These are phyloP conservation scores for Olyra latifolia DNA, from an alignment of 176 grass and related monocot genomes.

Conservation along the genomic window DNA sequence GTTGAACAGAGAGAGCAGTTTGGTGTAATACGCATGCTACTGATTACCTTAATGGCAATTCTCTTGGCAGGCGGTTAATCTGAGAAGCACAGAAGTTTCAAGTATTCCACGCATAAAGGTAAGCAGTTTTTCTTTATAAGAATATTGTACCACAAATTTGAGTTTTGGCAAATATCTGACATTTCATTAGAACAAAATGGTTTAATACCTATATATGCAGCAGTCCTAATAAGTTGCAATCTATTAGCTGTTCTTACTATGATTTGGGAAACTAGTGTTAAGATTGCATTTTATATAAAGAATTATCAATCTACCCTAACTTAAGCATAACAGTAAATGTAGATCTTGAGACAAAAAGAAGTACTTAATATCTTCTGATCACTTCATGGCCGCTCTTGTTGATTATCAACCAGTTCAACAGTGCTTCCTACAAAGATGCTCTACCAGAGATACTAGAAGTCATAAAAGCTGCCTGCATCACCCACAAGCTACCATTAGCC, in stretches of 20 bases:
- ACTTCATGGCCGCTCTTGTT: conserved; percentile 36
- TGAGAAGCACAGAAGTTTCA: conserved; percentile 74
- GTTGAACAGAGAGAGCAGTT: not conserved
- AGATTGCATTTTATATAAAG: not conserved
- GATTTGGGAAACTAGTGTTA: conserved; percentile 4
- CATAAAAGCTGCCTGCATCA: conserved; percentile 62
- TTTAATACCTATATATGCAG: not conserved
- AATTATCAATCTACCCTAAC: not conserved
- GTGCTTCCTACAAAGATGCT: conserved; percentile 80
- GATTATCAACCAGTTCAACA: conserved; percentile 58
- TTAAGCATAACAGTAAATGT: conserved; percentile 16
- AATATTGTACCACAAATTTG: conserved; percentile 8
- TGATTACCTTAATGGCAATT: conserved; percentile 24
- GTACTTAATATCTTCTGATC: conserved; percentile 33
- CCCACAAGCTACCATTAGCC: conserved; percentile 80
- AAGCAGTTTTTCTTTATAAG: conserved; percentile 1
- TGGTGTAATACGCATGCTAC: not conserved
- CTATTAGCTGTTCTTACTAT: not conserved
- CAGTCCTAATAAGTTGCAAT: not conserved
- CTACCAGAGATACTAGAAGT: conserved; percentile 85
- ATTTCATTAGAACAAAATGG: not conserved
- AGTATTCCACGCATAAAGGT: conserved; percentile 60
- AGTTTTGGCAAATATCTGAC: conserved; percentile 22
- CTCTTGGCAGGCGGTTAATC: conserved; percentile 79
- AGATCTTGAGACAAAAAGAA: conserved; percentile 24